phyloP scores from a whole-genome alignment of 1,284 basidiomycete species.

The Neolentinus lepideus region DNA sequence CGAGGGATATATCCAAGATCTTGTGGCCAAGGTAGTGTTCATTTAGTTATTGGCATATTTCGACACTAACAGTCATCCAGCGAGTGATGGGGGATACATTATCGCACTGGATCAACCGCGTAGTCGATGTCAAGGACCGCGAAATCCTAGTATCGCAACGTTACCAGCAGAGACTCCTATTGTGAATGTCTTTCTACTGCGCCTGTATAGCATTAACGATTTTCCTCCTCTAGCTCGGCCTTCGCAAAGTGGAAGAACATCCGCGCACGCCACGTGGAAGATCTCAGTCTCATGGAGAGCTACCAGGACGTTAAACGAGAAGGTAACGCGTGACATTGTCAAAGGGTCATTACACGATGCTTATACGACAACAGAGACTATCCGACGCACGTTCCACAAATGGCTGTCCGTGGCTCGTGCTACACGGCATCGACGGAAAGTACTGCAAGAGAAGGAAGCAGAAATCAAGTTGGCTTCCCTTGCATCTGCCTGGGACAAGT shows the following conservation, averaged over 20 bases:
- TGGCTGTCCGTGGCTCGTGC: constrained; percentile 60
- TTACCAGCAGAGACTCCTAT: constrained; percentile 35
- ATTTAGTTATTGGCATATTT: not conserved
- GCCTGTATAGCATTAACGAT: constrained; percentile 1
- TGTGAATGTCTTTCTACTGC: constrained; percentile 28
- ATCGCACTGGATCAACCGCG: constrained; percentile 58
- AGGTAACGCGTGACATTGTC: constrained; percentile 32
- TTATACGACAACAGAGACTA: constrained; percentile 39
- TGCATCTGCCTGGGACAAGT: constrained; percentile 62
- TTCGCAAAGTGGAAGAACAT: constrained; percentile 64
- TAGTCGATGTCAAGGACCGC: constrained; percentile 64
- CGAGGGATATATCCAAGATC: constrained; percentile 31
- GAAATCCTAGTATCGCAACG: constrained; percentile 56
- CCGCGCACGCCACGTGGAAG: constrained; percentile 56
- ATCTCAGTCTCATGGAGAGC: constrained; percentile 71
- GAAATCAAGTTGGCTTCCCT: constrained; percentile 46
- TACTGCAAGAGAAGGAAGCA: constrained; percentile 53
- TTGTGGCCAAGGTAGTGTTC: constrained; percentile 32
- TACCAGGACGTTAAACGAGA: constrained; percentile 71
- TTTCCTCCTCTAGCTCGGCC: constrained; percentile 29
- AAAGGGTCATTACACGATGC: not conserved
- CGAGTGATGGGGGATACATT: constrained; percentile 42
- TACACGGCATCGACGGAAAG: constrained; percentile 46
- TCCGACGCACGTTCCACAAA: constrained; percentile 59
- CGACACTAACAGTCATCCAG: constrained; percentile 26